Base-by-base conservation (phyloP, 2,329 filamentous ascomycete genomes). In the Apiospora aurea region DNA sequence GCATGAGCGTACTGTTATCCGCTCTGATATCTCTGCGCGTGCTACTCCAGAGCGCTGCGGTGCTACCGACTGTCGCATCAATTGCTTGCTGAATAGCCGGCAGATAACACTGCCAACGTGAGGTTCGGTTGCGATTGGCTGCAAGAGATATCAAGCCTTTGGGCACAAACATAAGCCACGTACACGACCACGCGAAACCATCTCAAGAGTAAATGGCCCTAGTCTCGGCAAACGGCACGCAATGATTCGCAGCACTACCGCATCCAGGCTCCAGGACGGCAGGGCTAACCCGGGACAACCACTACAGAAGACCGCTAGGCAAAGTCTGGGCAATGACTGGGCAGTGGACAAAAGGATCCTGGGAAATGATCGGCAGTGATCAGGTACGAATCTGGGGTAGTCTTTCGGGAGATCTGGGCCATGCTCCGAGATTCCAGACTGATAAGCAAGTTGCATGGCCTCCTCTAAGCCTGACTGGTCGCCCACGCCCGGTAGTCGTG, bases 311-410 rank as follows among this genome's bases (percentile, higher is more conserved):
- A 4, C 38, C 10, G 38, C 53, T 38, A 6, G 29, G 26, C 53
- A 18, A 38, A 4, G 29, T 3, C 29, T 61, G 53, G 53, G 53
- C 53, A 11, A 34, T 4, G 53, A 38, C 53, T 34, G 29, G 53
- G 7, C 53, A 21, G 21, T 61, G 29, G 53, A 34, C 53, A 61
- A 41, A 64, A n/a, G 34, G 57, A 64, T 38, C 34, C 34, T 64
- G 29, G 57, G 34, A 64, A 64, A n/a, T 34, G 67, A 49, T 49
- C 67, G 47, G 67, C 67, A 49, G 26, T 18, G 24, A 34, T 24
- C 67, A 49, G 67, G 43, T 34, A 49, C 67, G 24, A 47, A 34
- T 69, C 34, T 38, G 67, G 67, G 47, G 67, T 47, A 69, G 67
- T 69, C 29, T 11, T 13, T 24, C 67, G 67, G 57, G 44, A 49